Evolutionary conservation across 2,329 filamentous ascomycete species (phyloP), one percentile per base, ranked within the genome.

Genomic region (Epichloe sibirici): DNA sequence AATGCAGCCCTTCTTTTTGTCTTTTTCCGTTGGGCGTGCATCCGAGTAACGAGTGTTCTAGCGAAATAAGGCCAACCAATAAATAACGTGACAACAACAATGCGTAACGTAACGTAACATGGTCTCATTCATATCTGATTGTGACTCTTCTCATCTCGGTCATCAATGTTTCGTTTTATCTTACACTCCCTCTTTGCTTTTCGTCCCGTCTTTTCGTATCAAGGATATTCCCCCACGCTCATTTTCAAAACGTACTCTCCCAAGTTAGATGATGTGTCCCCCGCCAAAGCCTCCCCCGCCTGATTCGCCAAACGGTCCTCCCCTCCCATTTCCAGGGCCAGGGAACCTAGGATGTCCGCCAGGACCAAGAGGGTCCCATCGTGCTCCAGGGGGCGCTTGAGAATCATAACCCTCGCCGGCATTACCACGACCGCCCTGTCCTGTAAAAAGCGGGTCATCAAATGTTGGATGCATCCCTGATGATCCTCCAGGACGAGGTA

Each of bases 391-490:
- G 93, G 31, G 81, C 84, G 81, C 84, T 64, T 84, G 85, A 2
- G 85, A 82, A 63, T 90, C 79, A 62, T 65, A 68, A 2, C 58
- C 63, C 3, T 38, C 37, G 15, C 65, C 73, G 38, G 69, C 68
- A 23, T 35, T 44, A 3, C 74, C 67, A 6, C 65, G 71, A 1
- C 68, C 67, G 9, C 72, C 72, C 9, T 66, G 68, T 0, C 83
- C 85, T 5, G 77, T 77, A 64, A 95, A 95, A 47, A 96, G 69
- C 6, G 88, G 89, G 63, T 97, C 90, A 61, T 95, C 89, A 65
- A 95, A 93, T 0, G 90, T 95, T 1, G 93, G 93, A 68, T 96
- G 88, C 93, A 98, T 98, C 1, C 93, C 93, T 12, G 85, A 82
- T 11, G 78, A 78, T 21, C 82, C 78, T 13, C 81, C 79, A 1